Conservation (phyloP, 371 early-diverging fungal species). For the Saksenaea oblongispora region DNA sequence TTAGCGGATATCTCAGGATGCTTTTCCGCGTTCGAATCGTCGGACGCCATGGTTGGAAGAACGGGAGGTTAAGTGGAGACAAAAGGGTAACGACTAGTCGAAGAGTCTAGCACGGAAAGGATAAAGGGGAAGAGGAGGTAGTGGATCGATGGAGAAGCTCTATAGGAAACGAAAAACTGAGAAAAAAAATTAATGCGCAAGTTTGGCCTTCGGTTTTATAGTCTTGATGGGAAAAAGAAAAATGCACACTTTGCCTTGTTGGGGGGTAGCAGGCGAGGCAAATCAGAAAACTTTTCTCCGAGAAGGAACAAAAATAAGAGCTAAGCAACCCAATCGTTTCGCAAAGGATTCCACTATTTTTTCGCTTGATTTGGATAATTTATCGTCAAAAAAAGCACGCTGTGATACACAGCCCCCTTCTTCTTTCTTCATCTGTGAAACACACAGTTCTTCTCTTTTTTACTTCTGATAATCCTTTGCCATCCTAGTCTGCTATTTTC, state of each 20-base stretch:
- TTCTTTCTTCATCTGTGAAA: neutral
- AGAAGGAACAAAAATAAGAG: neutral
- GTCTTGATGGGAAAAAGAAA: neutral
- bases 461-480: neutral
- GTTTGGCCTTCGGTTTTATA: neutral
- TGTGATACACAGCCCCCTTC: neutral
- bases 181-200: neutral
- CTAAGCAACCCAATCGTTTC: neutral
- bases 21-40: slow-evolving; percentile 1
- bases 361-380: neutral
- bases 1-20: neutral
- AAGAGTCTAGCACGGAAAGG: neutral
- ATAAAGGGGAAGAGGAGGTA: neutral
- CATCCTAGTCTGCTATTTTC: neutral
- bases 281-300: slow-evolving; percentile 1
- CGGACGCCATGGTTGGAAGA: slow-evolving; percentile 3
- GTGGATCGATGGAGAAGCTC: neutral
- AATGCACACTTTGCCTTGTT: slow-evolving; percentile 3
- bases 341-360: neutral
- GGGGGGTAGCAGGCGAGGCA: neutral
- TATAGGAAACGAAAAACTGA: neutral
- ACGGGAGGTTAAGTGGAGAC: neutral
- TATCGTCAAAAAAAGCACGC: neutral
- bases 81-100: neutral
- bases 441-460: neutral